These are phyloP conservation scores for Schoenoplectus tabernaemontani DNA, from an alignment of 202 grass and related monocot genomes.

Conservation along the genomic window DNA sequence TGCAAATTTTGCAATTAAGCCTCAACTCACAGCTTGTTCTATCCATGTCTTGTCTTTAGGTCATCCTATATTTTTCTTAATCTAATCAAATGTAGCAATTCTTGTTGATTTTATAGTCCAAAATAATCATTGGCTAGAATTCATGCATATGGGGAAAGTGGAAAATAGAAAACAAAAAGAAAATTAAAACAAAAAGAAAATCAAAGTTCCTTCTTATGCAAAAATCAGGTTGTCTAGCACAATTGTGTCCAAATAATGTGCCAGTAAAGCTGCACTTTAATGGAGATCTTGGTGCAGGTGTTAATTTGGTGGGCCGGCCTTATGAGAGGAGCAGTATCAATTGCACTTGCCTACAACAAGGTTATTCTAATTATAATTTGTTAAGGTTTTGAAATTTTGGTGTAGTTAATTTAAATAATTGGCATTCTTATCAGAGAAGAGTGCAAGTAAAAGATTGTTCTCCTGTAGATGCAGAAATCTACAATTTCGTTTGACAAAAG, in stretches of 20 bases:
- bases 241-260: conserved; percentile 16
- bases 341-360: conserved; percentile 98
- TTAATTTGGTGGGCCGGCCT: conserved; percentile 97
- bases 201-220: neutral
- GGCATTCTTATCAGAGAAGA: neutral
- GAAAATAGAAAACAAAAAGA: neutral
- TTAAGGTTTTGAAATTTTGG: conserved; percentile 2
- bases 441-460: neutral
- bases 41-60: neutral
- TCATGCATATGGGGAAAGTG: neutral
- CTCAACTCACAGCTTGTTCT: neutral
- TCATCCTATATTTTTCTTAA: neutral
- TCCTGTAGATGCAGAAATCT: neutral
- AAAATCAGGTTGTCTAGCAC: neutral
- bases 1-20: neutral
- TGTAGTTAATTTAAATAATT: neutral
- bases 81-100: neutral
- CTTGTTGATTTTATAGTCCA: neutral
- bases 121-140: neutral
- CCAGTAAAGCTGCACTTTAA: neutral
- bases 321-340: conserved; percentile 97
- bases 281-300: conserved; percentile 37
- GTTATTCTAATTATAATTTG: conserved; percentile 33
- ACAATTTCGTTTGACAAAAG: neutral
- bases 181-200: neutral